Base-by-base conservation (phyloP, 495 filamentous ascomycete species). In the Hypoxylon crocopeplum region DNA sequence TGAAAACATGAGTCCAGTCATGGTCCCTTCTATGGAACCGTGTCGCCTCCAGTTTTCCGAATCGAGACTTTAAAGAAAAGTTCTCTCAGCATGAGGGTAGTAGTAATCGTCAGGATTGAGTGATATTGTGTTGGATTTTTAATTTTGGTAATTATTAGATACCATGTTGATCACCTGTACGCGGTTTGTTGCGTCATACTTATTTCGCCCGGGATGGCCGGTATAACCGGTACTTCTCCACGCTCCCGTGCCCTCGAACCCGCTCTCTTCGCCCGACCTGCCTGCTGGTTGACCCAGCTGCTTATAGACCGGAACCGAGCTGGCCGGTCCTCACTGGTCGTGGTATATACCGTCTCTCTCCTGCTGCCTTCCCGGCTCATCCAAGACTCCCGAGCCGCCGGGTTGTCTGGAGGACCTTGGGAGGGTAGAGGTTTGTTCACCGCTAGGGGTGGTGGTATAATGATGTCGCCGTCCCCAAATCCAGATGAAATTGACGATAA, bases 231-330 rank as follows among this genome's bases (percentile, higher is more conserved):
- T 6, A 66, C 61, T 34, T 67, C 51, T 10, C 47, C 55, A 10
- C 57, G 44, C 20, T 64, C 51, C 11, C 64, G 50, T 13, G 59
- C 63, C 10, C 66, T 66, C 32, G 71, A 67, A 44, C 68, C 66
- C 10, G 65, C 71, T 15, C 75, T 63, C 56, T 59, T 71, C 39
- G 76, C 63, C 1, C 78, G 70, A 1, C 72, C 73, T 21, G 69
- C 70, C 59, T 88, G 86, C 55, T 87, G 81, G 60, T 80, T 75
- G 2, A 88, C 84, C 86, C 86, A 88, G 11, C 79, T 83, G 38
- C 72, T 74, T 45, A 88, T 72, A 7, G 75, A 77, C 20, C 83
- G 77, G 63, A 86, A 88, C 13, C 79, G 76, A 12, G 84, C 75
- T 11, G 78, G 77, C 22, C 67, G 64, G 42, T 81, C 81, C 47